Percentiles rank a stretch among this genome's conserved stretches.
Conservation (phyloP, 2,329 filamentous ascomycete species). For the Fusarium nematophilum region DNA sequence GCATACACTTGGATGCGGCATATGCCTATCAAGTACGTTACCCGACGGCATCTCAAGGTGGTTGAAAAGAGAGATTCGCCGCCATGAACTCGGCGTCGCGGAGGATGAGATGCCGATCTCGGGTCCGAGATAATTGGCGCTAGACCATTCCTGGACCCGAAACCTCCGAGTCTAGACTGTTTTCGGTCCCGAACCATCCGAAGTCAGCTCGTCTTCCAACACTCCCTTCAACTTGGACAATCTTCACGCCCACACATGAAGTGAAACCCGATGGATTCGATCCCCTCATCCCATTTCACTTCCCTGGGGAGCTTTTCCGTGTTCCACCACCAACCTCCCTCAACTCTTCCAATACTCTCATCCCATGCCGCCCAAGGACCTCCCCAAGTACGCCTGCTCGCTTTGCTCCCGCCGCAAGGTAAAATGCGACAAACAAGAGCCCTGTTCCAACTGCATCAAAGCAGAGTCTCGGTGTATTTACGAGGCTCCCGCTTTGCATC, state of each 20-base stretch:
- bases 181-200: not conserved
- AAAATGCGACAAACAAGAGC: slow-evolving; percentile 54
- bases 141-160: slow-evolving; percentile 1
- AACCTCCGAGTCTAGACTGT: not conserved
- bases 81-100: not conserved
- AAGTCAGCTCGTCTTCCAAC: not conserved
- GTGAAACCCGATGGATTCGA: too few relatives aligned
- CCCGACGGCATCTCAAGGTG: too few relatives aligned
- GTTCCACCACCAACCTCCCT: too few relatives aligned
- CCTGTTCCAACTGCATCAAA: slow-evolving; percentile 59
- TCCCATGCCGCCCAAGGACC: not conserved
- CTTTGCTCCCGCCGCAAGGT: slow-evolving; percentile 38
- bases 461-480: slow-evolving; percentile 44
- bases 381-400: slow-evolving; percentile 33
- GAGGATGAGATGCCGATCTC: not conserved
- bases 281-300: too few relatives aligned
- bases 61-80: not conserved
- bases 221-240: not conserved
- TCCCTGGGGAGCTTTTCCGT: too few relatives aligned
- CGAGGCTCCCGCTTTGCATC: slow-evolving; percentile 25
- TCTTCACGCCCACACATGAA: not conserved
- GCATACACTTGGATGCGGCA: too few relatives aligned
- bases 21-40: too few relatives aligned
- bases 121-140: not conserved
- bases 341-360: not conserved